Evolutionary conservation across 1,284 basidiomycete genomes (phyloP).

Genomic region (Cystobasidiaceae sp.): DNA sequence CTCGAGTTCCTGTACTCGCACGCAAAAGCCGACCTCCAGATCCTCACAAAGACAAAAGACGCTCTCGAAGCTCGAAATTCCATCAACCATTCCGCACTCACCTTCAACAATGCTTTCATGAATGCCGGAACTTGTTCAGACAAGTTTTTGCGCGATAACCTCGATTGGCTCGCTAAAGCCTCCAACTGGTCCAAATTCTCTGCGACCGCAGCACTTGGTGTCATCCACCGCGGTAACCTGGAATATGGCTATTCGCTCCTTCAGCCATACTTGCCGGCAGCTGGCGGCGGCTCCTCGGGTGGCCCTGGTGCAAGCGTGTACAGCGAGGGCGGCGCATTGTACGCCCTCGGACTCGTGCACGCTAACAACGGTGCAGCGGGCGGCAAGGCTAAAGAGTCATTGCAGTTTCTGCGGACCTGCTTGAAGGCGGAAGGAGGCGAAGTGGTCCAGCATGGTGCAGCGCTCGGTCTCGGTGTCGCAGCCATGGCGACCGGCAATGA

Average conservation of each 20-base stretch:
- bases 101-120: constrained; percentile 92
- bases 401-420: constrained; percentile 68
- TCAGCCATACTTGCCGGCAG: constrained; percentile 78
- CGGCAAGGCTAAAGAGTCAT: constrained; percentile 54
- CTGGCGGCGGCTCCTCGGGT: constrained; percentile 55
- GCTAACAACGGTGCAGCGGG: constrained; percentile 55
- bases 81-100: constrained; percentile 91
- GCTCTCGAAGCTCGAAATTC: constrained; percentile 88
- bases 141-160: constrained; percentile 81
- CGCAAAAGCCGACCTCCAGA: constrained; percentile 83
- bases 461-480: constrained; percentile 84
- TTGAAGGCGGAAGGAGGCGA: constrained; percentile 64
- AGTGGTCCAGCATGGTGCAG: constrained; percentile 90
- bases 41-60: constrained; percentile 90
- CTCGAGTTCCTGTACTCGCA: constrained; percentile 89
- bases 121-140: constrained; percentile 92
- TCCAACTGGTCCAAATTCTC: constrained; percentile 98
- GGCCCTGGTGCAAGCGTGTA: constrained; percentile 56
- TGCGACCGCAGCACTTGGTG: constrained; percentile 86
- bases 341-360: constrained; percentile 89
- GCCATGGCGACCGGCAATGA: constrained; percentile 83
- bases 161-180: constrained; percentile 88
- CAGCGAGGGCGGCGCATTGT: constrained; percentile 87
- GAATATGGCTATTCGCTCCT: constrained; percentile 86
- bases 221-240: constrained; percentile 93